Base-by-base conservation (phyloP, 768 basidiomycete species). In the Tephrocybe sp. region DNA sequence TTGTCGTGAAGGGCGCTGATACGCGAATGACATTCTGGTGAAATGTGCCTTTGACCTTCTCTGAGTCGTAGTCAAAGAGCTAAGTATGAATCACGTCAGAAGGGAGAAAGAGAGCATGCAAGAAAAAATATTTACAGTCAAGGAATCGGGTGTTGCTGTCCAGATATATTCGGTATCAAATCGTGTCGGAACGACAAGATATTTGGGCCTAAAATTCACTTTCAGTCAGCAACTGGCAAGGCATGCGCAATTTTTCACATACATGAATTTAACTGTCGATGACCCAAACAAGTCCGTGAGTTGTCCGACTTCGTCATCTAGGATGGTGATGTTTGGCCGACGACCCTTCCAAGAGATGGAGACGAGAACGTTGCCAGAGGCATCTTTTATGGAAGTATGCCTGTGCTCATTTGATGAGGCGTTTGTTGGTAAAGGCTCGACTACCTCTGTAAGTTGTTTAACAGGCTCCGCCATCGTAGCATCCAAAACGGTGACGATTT, bases 101-200 rank as follows among this genome's bases (percentile, higher is more conserved):
- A 40, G 33, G 21, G 26, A 54, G 32, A 48, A 15, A 17, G 52
- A n/a, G 30, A n/a, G 18, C 20, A 47, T 4, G 41, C 20, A 18
- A 45, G 33, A 40, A 42, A 34, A 44, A 36, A 17, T n/a, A 62
- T 76, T 37, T 62, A 84, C 81, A 18, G 71, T 75, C 9, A 85
- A 67, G 21, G 77, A 76, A 48, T 79, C 69, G 0, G 76, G 66
- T n/a, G 78, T 79, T 11, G 80, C 82, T 38, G 74, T 74, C 83
- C 83, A 85, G 32, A 83, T 68, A 53, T 74, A 80, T 57, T 83
- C 78, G 2, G 81, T 74, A 54, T 84, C 80, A 54, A 84, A 84
- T n/a, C 83, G 77, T 7, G 81, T 81, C 17, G 81, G 81, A 42
- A 85, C 72, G 18, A 74, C 74, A n/a, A 85, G 76, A 24, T 78